A percentile compares a stretch with the other conserved stretches of the same genome.
These are phyloP conservation scores for Lipomyces mesembrius DNA, from an alignment of 805 yeast genomes.

Conservation along the genomic window DNA sequence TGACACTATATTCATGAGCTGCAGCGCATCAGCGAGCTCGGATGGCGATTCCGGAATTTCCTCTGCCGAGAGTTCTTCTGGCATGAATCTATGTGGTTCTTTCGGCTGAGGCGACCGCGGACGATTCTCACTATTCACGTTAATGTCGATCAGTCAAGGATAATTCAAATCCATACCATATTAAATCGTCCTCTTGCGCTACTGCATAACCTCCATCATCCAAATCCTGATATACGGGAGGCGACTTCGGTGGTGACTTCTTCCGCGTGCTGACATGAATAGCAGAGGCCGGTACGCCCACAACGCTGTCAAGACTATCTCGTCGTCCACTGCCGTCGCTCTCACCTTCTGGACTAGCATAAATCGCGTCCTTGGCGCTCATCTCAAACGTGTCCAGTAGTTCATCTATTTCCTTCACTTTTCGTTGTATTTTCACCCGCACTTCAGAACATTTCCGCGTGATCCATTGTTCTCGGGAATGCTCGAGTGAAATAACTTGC, in stretches of 20 bases:
- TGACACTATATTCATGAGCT: background rate
- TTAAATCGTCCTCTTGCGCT: background rate
- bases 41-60: slow-evolving; percentile 27
- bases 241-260: slow-evolving; percentile 21
- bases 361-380: slow-evolving; percentile 12
- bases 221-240: background rate
- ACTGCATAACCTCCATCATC: background rate
- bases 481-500: slow-evolving; percentile 27
- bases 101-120: slow-evolving; percentile 13
- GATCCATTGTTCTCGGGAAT: slow-evolving; percentile 18
- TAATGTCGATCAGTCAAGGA: background rate
- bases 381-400: slow-evolving; percentile 22
- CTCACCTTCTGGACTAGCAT: background rate
- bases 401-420: slow-evolving; percentile 27
- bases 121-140: background rate
- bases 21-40: background rate
- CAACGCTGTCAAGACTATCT: slow-evolving; percentile 1
- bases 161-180: background rate
- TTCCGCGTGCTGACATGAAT: slow-evolving; percentile 22
- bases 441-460: slow-evolving; percentile 19
- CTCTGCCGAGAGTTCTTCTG: slow-evolving; percentile 18
- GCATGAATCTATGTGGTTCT: slow-evolving; percentile 15
- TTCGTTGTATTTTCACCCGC: slow-evolving; percentile 13
- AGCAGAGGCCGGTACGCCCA: background rate
- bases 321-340: background rate